Base-by-base conservation (phyloP, 1,284 basidiomycete genomes). In the Hymenochaete sp. region DNA sequence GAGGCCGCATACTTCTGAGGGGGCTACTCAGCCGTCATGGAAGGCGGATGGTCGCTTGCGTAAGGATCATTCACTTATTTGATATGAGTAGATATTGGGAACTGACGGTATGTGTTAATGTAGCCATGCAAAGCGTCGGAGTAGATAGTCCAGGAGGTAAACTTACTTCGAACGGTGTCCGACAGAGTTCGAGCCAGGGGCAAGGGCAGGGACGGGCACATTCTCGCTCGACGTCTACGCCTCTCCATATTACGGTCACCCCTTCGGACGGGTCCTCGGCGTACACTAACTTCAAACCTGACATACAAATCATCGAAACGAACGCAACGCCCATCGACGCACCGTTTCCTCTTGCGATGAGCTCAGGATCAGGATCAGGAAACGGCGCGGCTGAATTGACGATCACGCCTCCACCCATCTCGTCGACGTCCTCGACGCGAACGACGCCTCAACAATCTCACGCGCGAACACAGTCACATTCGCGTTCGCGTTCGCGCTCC, bases 261-360 rank as follows among this genome's bases (percentile, higher is more conserved):
- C 9, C 22, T 22, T 16, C 18, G n/a, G 35, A 36, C 10, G 18
- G 22, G 25, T 16, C 16, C 13, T 21, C 27, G 7, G 14, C 22
- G 29, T 5, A 22, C 26, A 38, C 19, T 21, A 14, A 37, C 19
- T n/a, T 19, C 21, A 5, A n/a, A 8, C 52, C 54, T 21, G 62
- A 63, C 28, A 62, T 66, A 29, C 57, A 51, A 10, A 36, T 59
- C 5, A 62, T 57, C 48, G 61, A 64, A 47, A 61, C 60, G 5
- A 38, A 33, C 7, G 49, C 53, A 29, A 48, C 50, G 33, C 50
- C 33, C 13, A 42, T 47, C n/a, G 49, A 47, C 14, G 47, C 49
- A 7, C 49, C 49, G n/a, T n/a, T n/a, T n/a, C n/a, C n/a, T n/a
- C n/a, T n/a, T n/a, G n/a, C n/a, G n/a, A n/a, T n/a, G n/a, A n/a